Evolutionary conservation across 1,139 yeast species (phyloP), one percentile per base, ranked within the genome.

Genomic region (Yamadazyma conglobata): DNA sequence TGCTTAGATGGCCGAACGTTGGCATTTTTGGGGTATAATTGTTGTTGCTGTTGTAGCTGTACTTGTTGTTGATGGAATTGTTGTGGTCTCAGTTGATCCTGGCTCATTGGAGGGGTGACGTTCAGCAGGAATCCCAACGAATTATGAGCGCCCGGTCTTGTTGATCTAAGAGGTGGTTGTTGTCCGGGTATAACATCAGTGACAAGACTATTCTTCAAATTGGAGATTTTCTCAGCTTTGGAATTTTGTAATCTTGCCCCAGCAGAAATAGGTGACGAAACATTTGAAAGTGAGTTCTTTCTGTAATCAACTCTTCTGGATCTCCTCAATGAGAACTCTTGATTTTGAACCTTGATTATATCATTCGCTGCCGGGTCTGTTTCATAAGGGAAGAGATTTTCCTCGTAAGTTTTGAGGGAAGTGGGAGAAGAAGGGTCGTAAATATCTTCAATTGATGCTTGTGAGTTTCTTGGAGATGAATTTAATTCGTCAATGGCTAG

Each of bases 271-370:
- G 28, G 14, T 10, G 28, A 10, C 22, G 38, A n/a, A n/a, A n/a
- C n/a, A 10, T 32, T 23, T 18, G 27, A 6, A 8, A 24, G 12
- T 9, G 19, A 15, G 19, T 51, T 54, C 30, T 64, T 65, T 25
- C 67, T 47, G 42, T 67, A 66, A 42, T 66, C 70, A 3, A 62
- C 56, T 33, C 73, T 49, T 38, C 73, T 56, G 36, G 70, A 60
- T 34, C 74, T 47, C 31, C 56, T 58, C 37, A 67, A 54, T 1
- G 70, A 48, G 45, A 64, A 58, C 20, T 54, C 61, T 19, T 46
- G 52, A 13, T 56, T 35, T 35, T 25, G 40, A 7, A 37, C 22
- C 14, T 35, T 30, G 6, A 34, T 27, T 3, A 22, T 19, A 21
- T 40, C 38, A 25, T 20, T 27, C 10, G 36, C 35, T 22, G 33